A percentile compares a stretch with the other conserved stretches of the same genome.
These are phyloP conservation scores for Mucor velutinosus DNA, from an alignment of 371 early-diverging fungal genomes.

Conservation along the genomic window DNA sequence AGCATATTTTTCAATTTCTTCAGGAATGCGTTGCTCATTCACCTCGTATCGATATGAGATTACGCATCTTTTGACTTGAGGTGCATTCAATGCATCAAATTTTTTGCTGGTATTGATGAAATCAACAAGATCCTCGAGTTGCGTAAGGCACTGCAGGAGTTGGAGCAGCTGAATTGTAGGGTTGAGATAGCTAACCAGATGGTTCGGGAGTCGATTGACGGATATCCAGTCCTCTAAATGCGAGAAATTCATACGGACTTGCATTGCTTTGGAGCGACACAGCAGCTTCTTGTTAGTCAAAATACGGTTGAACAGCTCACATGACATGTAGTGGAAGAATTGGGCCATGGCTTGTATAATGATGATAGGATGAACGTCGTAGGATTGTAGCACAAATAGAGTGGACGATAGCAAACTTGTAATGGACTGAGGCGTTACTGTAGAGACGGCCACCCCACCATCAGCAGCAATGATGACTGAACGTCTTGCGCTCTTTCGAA, in stretches of 20 bases:
- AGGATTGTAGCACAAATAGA: slow-evolving; percentile 59
- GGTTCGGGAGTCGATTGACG: slow-evolving; percentile 52
- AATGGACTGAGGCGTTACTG: slow-evolving; percentile 55
- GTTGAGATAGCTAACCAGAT: slow-evolving; percentile 47
- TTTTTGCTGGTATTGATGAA: slow-evolving; percentile 73
- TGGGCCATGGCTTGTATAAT: slow-evolving; percentile 70
- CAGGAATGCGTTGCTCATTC: slow-evolving; percentile 71
- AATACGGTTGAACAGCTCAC: slow-evolving; percentile 85
- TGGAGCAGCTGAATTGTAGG: slow-evolving; percentile 80
- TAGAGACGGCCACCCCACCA: neutral
- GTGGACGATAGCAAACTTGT: slow-evolving; percentile 64
- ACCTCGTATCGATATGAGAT: slow-evolving; percentile 87
- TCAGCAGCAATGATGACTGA: neutral
- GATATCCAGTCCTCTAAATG: slow-evolving; percentile 85
- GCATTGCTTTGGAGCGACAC: slow-evolving; percentile 82
- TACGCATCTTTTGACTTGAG: slow-evolving; percentile 76
- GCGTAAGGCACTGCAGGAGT: slow-evolving; percentile 79
- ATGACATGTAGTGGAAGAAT: slow-evolving; percentile 73
- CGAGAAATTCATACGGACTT: slow-evolving; percentile 85
- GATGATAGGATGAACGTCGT: slow-evolving; percentile 71
- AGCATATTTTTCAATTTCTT: slow-evolving; percentile 74
- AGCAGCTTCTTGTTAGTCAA: slow-evolving; percentile 72
- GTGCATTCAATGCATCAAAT: slow-evolving; percentile 64
- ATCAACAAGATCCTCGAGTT: slow-evolving; percentile 61
- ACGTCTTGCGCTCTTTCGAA: slow-evolving; percentile 22